Conservation (phyloP, 306 rosid genomes). For the Styphnolobium japonicum region DNA sequence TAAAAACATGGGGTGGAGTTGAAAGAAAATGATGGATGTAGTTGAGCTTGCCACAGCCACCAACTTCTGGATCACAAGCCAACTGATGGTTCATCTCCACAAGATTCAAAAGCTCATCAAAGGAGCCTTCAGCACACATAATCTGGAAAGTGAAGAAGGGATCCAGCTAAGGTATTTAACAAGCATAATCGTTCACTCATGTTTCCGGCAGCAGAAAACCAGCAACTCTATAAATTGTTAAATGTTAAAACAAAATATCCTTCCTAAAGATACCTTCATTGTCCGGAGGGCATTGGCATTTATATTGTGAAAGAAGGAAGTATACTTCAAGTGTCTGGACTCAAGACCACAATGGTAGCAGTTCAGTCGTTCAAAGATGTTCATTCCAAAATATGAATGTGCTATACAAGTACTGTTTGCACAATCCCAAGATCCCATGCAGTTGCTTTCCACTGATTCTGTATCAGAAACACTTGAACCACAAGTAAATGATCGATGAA, state of each 20-base stretch:
- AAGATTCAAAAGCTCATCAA: conserved; percentile 75
- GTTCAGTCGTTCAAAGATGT: conserved; percentile 88
- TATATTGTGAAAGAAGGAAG: conserved; percentile 92
- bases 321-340: conserved; percentile 86
- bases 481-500: conserved; percentile 74
- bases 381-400: conserved; percentile 87
- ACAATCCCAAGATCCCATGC: conserved; percentile 86
- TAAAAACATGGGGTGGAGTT: conserved; percentile 83
- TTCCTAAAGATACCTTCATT: conserved; percentile 64
- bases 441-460: conserved; percentile 63
- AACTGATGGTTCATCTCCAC: conserved; percentile 91
- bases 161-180: conserved; percentile 25
- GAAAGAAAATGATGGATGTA: conserved; percentile 88
- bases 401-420: conserved; percentile 71
- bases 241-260: neutral
- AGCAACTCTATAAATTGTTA: neutral
- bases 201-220: conserved; percentile 16
- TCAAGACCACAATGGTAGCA: conserved; percentile 77
- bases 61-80: conserved; percentile 79
- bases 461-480: conserved; percentile 58
- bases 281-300: conserved; percentile 93
- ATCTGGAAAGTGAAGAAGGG: conserved; percentile 49
- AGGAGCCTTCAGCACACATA: conserved; percentile 64
- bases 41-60: conserved; percentile 90
- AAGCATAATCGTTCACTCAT: conserved; percentile 15